Conservation (phyloP, 805 yeast species). For the Lachancea quebecensis region DNA sequence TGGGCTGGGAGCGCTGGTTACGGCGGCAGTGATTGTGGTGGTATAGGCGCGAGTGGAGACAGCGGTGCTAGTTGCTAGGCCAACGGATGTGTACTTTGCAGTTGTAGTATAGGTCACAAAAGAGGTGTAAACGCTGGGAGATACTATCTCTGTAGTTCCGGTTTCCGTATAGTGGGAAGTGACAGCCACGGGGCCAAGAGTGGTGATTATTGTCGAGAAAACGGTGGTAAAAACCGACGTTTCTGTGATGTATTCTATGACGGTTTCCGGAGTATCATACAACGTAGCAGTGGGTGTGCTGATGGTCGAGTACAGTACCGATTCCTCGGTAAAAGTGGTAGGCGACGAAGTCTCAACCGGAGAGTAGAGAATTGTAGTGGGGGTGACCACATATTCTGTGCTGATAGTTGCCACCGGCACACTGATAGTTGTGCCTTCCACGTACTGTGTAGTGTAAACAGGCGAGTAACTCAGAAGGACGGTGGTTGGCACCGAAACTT, state of each 20-base stretch:
- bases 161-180: slow-evolving; percentile 1
- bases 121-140: slow-evolving; percentile 1
- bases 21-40: slow-evolving; percentile 2
- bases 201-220: not conserved
- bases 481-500: not conserved
- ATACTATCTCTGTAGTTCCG: slow-evolving; percentile 1
- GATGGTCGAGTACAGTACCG: slow-evolving; percentile 1
- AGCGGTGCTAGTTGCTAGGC: slow-evolving; percentile 1
- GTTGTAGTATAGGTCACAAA: slow-evolving; percentile 2
- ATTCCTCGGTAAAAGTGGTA: not conserved
- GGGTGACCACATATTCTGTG: slow-evolving; percentile 4
- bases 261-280: not conserved
- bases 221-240: slow-evolving; percentile 1
- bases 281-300: slow-evolving; percentile 2
- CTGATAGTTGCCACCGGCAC: not conserved
- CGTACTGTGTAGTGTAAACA: not conserved
- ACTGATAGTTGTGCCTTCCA: not conserved
- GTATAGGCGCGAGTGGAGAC: slow-evolving; percentile 1
- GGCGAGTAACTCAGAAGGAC: not conserved
- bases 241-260: slow-evolving; percentile 1
- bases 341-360: slow-evolving; percentile 4
- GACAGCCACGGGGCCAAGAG: not conserved
- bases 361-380: not conserved
- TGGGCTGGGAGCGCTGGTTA: not conserved
- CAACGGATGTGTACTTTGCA: slow-evolving; percentile 1